phyloP scores from a whole-genome alignment of 805 yeast species.

The Candida ulmi region DNA sequence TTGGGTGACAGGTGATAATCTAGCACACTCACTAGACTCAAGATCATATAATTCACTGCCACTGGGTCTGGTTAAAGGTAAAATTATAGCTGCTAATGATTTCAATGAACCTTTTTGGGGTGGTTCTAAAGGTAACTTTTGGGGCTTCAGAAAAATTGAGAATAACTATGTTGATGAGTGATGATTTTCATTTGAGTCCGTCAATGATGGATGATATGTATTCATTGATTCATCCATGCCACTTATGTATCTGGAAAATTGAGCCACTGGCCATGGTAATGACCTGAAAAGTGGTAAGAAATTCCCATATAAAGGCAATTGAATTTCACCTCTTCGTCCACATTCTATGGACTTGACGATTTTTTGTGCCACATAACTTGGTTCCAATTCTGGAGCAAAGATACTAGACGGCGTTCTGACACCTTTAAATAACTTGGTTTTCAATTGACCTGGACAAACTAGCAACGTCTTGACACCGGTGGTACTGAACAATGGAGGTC shows the following conservation, averaged over 20 bases:
- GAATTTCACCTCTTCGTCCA: slow-evolving; percentile 66
- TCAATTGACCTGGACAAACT: slow-evolving; percentile 84
- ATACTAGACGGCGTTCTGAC: slow-evolving; percentile 68
- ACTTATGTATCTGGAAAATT: slow-evolving; percentile 32
- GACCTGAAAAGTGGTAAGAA: slow-evolving; percentile 67
- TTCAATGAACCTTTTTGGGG: slow-evolving; percentile 42
- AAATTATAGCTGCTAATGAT: slow-evolving; percentile 67
- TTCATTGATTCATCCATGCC: slow-evolving; percentile 43
- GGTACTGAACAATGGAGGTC: slow-evolving; percentile 36
- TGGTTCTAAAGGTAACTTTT: slow-evolving; percentile 31
- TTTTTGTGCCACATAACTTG: slow-evolving; percentile 53
- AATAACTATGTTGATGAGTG: slow-evolving; percentile 42
- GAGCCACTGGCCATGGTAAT: slow-evolving; percentile 61
- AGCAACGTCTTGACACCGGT: slow-evolving; percentile 67
- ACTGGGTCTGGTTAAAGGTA: slow-evolving; percentile 82
- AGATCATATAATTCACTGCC: slow-evolving; percentile 89
- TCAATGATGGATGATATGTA: slow-evolving; percentile 2
- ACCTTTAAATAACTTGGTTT: slow-evolving; percentile 66
- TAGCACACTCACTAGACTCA: slow-evolving; percentile 83
- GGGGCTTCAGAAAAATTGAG: slow-evolving; percentile 50
- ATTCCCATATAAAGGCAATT: slow-evolving; percentile 71
- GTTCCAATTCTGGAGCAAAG: slow-evolving; percentile 80
- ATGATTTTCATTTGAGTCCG: no score
- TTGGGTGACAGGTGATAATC: slow-evolving; percentile 96
- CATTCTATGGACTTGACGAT: slow-evolving; percentile 50